A percentile compares a stretch with the other conserved stretches of the same genome.
Conservation (phyloP, 2,329 filamentous ascomycete species). For the Ceratocystis smalleyi region DNA sequence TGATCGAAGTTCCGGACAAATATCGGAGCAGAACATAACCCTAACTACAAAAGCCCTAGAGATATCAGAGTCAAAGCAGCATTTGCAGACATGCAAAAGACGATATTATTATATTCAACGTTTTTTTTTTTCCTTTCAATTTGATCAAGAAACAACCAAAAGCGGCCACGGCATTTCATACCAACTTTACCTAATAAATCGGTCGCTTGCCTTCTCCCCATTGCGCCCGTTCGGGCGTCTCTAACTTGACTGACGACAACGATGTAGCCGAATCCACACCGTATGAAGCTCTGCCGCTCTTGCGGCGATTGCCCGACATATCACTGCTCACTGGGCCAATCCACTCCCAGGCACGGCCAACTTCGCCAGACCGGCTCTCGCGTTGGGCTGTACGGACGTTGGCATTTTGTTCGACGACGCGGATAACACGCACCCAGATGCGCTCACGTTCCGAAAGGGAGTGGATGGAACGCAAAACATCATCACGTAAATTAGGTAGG, state of each 20-base stretch:
- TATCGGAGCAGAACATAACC: background rate
- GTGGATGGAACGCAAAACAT: slow-evolving; percentile 72
- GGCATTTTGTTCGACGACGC: slow-evolving; percentile 81
- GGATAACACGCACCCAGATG: slow-evolving; percentile 69
- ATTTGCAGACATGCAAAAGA: background rate
- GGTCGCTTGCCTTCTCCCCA: slow-evolving; percentile 29
- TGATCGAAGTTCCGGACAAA: background rate
- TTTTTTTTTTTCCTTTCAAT: background rate
- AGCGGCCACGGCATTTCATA: slow-evolving; percentile 6
- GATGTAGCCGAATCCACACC: slow-evolving; percentile 24
- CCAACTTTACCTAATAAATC: slow-evolving; percentile 25
- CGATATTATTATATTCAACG: background rate
- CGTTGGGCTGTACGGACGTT: slow-evolving; percentile 69
- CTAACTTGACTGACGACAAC: slow-evolving; percentile 23
- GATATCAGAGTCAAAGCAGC: too few species aligned
- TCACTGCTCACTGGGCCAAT: slow-evolving; percentile 42
- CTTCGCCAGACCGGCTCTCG: slow-evolving; percentile 48
- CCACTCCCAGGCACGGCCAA: slow-evolving; percentile 55
- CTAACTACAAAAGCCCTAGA: background rate
- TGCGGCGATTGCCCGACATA: slow-evolving; percentile 20
- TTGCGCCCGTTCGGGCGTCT: slow-evolving; percentile 20
- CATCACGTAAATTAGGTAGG: slow-evolving; percentile 77
- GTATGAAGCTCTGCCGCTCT: slow-evolving; percentile 36
- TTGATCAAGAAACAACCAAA: slow-evolving; percentile 12
- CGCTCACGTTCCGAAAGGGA: slow-evolving; percentile 58